Evolutionary conservation across 2,329 filamentous ascomycete genomes (phyloP), one percentile per base, ranked within the genome.

Genomic region (Penicillium olsonii): DNA sequence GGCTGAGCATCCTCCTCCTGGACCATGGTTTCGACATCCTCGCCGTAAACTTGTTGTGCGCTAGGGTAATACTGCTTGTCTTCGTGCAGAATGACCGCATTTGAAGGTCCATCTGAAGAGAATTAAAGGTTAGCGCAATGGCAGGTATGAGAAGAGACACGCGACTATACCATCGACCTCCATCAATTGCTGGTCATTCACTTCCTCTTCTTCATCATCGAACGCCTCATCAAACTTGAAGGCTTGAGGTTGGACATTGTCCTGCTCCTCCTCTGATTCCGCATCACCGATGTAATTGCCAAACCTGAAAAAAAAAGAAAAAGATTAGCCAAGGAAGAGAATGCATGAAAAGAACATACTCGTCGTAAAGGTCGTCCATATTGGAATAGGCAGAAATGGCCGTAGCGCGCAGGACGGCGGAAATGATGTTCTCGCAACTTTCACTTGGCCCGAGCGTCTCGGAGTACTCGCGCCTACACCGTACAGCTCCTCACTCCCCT

Each of bases 1-100:
- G 92, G 88, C 70, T 99, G 94, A 52, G 92, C 88, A 77, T 99
- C 94, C 75, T 97, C 94, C 72, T 99, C 94, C 67, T 97, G 89
- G 31, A 99, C 92, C 71, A 96, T 76, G 1, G 92, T 94, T 75
- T 99, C 94, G 63, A 99, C 94, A 73, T 94, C 92, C 62, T 85
- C 82, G 44, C 94, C 94, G 69, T 97, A 99, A 35, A 96, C 86
- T 71, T 99, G 94, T 67, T 92, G 87, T 48, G 94, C 94, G n/a
- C 92, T 96, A 24, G 94, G 94, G 68, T 99, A 99, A 73, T 99
- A 99, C 70, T 97, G 94, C 73, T 99, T 99, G 76, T 99, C 94
- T 78, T 99, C 94, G 75, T 99, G 94, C 38, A 99, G 82, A 50
- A 99, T 83, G n/a, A 99, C 91, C 43, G 94, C 92, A 71, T 97